phyloP scores from a whole-genome alignment of 768 basidiomycete genomes.

The Ramaria sp. region DNA sequence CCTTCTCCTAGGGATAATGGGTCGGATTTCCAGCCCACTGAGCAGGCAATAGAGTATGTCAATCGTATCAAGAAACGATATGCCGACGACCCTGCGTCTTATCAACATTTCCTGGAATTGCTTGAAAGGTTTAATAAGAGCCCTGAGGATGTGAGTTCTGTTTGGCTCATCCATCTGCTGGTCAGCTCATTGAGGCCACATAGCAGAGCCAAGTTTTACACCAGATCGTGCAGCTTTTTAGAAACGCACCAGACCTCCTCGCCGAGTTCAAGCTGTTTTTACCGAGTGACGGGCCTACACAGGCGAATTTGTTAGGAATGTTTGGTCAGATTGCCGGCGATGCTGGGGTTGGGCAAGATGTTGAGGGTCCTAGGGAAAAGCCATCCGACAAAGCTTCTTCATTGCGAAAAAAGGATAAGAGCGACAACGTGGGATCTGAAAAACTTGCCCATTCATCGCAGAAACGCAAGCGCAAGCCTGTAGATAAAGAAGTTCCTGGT shows the following conservation, averaged over 20 bases:
- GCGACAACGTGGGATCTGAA: conserved; percentile 28
- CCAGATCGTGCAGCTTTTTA: conserved; percentile 59
- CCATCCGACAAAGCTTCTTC: not conserved
- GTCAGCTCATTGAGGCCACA: not conserved
- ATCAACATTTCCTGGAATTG: conserved; percentile 69
- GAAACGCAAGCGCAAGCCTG: conserved; percentile 59
- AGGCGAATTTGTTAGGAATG: conserved; percentile 8
- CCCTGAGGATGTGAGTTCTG: conserved; percentile 6
- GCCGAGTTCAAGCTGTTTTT: conserved; percentile 69
- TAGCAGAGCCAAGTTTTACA: conserved; percentile 54
- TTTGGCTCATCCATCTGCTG: no score
- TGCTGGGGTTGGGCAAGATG: not conserved
- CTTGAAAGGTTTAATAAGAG: conserved; percentile 29
- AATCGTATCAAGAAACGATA: conserved; percentile 95
- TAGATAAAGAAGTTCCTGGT: conserved; percentile 29
- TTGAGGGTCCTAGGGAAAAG: not conserved
- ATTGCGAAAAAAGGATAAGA: conserved; percentile 32
- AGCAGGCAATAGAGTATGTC: conserved; percentile 84
- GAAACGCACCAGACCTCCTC: conserved; percentile 63
- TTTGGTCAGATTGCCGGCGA: conserved; percentile 6
- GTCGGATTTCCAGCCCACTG: conserved; percentile 30
- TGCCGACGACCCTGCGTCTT: conserved; percentile 66
- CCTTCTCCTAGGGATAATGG: not conserved
- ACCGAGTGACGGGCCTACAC: conserved; percentile 41
- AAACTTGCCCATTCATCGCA: conserved; percentile 30